Evolutionary conservation across 2,329 filamentous ascomycete species (phyloP).

Genomic region (Beauveria scarabaeidicola): DNA sequence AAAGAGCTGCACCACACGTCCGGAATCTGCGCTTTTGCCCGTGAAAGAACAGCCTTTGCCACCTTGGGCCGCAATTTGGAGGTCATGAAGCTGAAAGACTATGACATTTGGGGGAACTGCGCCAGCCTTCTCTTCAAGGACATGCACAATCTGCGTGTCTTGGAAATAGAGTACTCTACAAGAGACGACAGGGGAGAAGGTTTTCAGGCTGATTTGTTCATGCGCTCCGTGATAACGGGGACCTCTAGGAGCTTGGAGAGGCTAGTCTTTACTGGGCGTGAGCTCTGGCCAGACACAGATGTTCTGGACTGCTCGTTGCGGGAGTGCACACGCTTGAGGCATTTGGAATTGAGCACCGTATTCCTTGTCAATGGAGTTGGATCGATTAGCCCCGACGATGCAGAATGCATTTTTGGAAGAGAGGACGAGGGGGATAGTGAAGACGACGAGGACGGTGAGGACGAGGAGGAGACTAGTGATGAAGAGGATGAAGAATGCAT

Average conservation of each 20-base stretch:
- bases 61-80: not conserved
- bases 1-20: not conserved
- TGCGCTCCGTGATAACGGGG: not conserved
- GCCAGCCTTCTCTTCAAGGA: not conserved
- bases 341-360: not conserved
- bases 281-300: not conserved
- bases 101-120: not conserved
- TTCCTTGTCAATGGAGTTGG: not conserved
- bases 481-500: not conserved
- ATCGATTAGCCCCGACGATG: not conserved
- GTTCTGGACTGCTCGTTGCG: not conserved
- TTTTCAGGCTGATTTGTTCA: not conserved
- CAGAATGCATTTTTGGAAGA: not conserved
- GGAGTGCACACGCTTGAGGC: not conserved
- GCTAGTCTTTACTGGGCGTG: not conserved
- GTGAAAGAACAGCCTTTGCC: not conserved
- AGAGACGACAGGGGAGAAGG: not conserved
- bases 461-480: not conserved
- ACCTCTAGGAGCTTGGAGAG: not conserved
- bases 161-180: not conserved
- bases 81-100: not conserved
- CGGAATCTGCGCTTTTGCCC: not conserved
- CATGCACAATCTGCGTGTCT: not conserved
- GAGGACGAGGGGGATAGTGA: not conserved
- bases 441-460: not conserved